Percentiles rank a stretch among this genome's conserved stretches.
Evolutionary conservation across 306 rosid species (phyloP).

Genomic region (Quillaja saponaria): DNA sequence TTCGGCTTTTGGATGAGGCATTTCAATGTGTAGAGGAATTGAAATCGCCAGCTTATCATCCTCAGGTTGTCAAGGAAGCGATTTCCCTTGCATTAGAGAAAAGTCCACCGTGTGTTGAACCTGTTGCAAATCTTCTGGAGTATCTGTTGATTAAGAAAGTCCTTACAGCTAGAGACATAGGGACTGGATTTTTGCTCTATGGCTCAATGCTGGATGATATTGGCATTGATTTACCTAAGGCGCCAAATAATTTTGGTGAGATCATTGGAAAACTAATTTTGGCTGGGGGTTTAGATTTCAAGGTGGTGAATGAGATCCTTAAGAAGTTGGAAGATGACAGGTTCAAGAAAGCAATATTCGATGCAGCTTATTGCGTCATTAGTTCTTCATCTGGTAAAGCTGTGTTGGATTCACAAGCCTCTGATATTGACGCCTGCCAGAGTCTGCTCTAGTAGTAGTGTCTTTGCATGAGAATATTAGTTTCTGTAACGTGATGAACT

Average conservation of each 20-base stretch:
- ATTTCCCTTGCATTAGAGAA: constrained; percentile 72
- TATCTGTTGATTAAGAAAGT: constrained; percentile 53
- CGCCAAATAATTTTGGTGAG: constrained; percentile 83
- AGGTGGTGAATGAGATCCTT: constrained; percentile 66
- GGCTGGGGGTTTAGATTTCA: constrained; percentile 67
- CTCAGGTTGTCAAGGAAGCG: constrained; percentile 92
- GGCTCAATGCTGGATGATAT: constrained; percentile 67
- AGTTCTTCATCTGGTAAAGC: constrained; percentile 60
- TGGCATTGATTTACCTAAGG: constrained; percentile 78
- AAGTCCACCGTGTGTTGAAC: constrained; percentile 67
- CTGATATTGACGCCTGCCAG: constrained; percentile 84
- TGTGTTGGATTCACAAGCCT: constrained; percentile 67
- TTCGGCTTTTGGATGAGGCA: constrained; percentile 82
- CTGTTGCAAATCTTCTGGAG: constrained; percentile 64
- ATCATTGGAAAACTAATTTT: constrained; percentile 63
- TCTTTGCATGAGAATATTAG: constrained; percentile 30
- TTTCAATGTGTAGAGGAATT: constrained; percentile 87
- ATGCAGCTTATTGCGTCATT: constrained; percentile 43
- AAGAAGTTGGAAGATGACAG: constrained; percentile 61
- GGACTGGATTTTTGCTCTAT: constrained; percentile 76
- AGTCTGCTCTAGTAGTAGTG: constrained; percentile 44
- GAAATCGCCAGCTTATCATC: constrained; percentile 65
- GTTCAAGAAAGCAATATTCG: constrained; percentile 59
- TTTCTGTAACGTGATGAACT: constrained; percentile 45
- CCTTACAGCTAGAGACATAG: constrained; percentile 54